A percentile compares a stretch with the other conserved stretches of the same genome.
Evolutionary conservation across 2,329 filamentous ascomycete genomes (phyloP).

Genomic region (Colletotrichum sansevieriae): DNA sequence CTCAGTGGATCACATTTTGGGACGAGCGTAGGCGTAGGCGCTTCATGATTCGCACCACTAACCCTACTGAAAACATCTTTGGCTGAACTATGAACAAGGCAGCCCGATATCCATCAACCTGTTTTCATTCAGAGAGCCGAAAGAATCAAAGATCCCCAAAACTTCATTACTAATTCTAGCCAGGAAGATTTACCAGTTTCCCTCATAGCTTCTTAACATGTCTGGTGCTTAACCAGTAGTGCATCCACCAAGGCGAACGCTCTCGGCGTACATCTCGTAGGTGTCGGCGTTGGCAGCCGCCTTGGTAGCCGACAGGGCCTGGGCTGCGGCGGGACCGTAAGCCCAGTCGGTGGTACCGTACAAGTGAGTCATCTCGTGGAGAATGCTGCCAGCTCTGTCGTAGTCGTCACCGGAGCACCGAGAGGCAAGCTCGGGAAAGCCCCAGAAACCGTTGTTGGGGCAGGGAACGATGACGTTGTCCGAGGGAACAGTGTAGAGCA

Average conservation of each 20-base stretch:
- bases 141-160: no score
- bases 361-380: constrained; percentile 39
- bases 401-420: constrained; percentile 36
- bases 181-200: no score
- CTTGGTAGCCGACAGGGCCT: constrained; percentile 33
- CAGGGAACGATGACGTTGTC: constrained; percentile 40
- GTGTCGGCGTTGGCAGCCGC: constrained; percentile 38
- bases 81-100: no score
- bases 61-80: no score
- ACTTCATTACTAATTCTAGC: no score
- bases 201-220: no score
- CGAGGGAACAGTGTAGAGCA: constrained; percentile 38
- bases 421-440: constrained; percentile 31
- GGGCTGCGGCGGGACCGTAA: constrained; percentile 27
- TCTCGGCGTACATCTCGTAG: constrained; percentile 41
- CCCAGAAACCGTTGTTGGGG: constrained; percentile 41
- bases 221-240: constrained; percentile 22
- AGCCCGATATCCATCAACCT: no score
- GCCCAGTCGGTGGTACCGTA: constrained; percentile 35
- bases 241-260: constrained; percentile 39
- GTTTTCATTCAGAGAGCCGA: no score
- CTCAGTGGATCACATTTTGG: no score
- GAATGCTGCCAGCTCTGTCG: constrained; percentile 34
- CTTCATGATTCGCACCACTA: no score
- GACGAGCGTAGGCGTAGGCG: no score